Evolutionary conservation across 2,329 filamentous ascomycete species (phyloP).

Genomic region (Podosphaera fusca): DNA sequence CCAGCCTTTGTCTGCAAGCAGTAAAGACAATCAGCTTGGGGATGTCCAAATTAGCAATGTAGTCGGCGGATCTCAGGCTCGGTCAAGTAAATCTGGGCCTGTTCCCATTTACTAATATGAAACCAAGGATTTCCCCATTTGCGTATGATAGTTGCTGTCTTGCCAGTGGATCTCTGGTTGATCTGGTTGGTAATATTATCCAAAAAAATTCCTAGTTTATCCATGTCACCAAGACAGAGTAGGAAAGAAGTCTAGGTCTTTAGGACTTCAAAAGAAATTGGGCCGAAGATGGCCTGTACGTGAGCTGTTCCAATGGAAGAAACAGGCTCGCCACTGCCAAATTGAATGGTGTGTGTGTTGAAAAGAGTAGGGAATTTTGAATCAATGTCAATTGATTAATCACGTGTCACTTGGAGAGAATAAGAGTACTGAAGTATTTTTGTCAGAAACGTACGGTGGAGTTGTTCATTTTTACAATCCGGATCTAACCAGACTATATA

Average conservation of each 20-base stretch:
- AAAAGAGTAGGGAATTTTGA: too few relatives aligned
- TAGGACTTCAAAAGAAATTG: neutral
- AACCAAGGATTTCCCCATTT: neutral
- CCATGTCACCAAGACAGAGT: neutral
- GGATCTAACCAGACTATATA: too few relatives aligned
- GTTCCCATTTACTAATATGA: neutral
- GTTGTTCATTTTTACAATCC: neutral
- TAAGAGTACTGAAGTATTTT: neutral
- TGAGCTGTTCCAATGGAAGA: neutral
- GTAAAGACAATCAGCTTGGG: neutral
- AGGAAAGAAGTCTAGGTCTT: neutral
- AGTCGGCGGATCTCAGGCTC: neutral
- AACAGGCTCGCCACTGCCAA: too few relatives aligned
- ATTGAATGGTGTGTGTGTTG: too few relatives aligned
- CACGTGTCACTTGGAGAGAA: too few relatives aligned
- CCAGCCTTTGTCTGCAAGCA: neutral
- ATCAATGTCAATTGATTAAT: too few relatives aligned
- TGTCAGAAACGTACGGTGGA: neutral
- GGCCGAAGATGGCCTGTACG: neutral
- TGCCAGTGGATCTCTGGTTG: neutral
- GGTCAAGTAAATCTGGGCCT: neutral
- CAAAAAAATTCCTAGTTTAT: neutral
- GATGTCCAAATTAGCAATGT: neutral
- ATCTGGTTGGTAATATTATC: neutral
- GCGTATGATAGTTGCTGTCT: neutral